phyloP scores from a whole-genome alignment of 257 asterid genomes.

The Solanum medicagineum region DNA sequence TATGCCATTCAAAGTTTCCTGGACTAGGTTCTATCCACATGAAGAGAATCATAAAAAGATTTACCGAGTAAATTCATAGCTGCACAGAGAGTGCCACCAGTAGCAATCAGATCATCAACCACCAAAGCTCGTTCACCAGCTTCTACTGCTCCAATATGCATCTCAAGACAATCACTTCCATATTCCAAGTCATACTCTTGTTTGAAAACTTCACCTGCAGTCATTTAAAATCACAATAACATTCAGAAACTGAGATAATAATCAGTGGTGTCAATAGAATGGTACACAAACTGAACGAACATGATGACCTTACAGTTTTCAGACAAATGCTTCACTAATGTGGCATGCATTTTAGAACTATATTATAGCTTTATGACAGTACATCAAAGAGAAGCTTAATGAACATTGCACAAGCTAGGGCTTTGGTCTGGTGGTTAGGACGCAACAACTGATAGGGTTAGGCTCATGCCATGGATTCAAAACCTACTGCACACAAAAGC shows the following conservation, averaged over 20 bases:
- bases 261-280: not conserved
- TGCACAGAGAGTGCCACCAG: slow-evolving; percentile 85
- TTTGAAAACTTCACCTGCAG: slow-evolving; percentile 55
- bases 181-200: slow-evolving; percentile 81
- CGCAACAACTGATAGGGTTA: not conserved
- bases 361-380: not conserved
- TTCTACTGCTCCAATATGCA: slow-evolving; percentile 72
- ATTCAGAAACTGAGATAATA: not conserved
- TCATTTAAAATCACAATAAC: not conserved
- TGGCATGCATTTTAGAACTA: not conserved
- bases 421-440: not conserved
- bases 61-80: slow-evolving; percentile 72
- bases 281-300: not conserved
- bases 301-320: not conserved
- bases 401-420: not conserved
- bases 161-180: slow-evolving; percentile 85
- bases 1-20: not conserved
- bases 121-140: slow-evolving; percentile 62
- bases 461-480: not conserved
- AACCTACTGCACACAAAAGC: not conserved
- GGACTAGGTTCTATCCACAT: not conserved
- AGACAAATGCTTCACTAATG: not conserved
- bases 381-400: not conserved
- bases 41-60: not conserved
- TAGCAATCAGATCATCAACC: slow-evolving; percentile 78